Base-by-base conservation (phyloP, 1,284 basidiomycete species). In the Malassezia psittaci region DNA sequence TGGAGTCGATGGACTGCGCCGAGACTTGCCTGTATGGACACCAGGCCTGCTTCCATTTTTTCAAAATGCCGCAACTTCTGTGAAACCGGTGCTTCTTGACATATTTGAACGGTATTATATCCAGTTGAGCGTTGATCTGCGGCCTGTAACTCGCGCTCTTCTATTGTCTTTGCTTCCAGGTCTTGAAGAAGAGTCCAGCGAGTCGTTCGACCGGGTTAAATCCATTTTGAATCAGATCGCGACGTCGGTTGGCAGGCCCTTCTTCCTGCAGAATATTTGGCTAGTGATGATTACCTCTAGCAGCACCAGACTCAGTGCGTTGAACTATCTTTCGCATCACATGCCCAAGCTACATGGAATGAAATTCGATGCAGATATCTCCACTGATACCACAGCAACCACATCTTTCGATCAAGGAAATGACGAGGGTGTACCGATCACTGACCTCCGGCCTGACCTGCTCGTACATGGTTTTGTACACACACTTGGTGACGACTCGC, bases 21-120 rank as follows among this genome's bases (percentile, higher is more conserved):
- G 85, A 43, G 94, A 99, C 77, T 79, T 99, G 5, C 81, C 87
- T 1, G 80, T 96, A 15, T 99, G 94, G 94, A 90, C 90, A 0
- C 87, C 89, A 5, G 94, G 94, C 3, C 77, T 99, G 9, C 93
- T 99, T 69, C 94, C 94, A 0, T 98, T 98, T 81, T 96, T 96
- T 73, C 90, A 96, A 76, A 96, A 90, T 76, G 90, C 94, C 5
- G 86, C 91, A 13, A 98, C 90, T 6, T 90, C 89, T 18, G 66
- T 61, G 63, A 66, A 66, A 19, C 69, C 69, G 0, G 45, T 59
- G 5, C 50, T 74, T 11, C 56, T 74, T 7, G 56, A 48, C 32
- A 56, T 74, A 34, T 65, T 68, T 45, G 69, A 73, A 32, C 45
- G 52, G 16, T 65, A 59, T 54, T 98, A 94, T 75, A 78, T 98